Evolutionary conservation across 2,329 filamentous ascomycete species (phyloP).

Genomic region (Botrytis cinerea): DNA sequence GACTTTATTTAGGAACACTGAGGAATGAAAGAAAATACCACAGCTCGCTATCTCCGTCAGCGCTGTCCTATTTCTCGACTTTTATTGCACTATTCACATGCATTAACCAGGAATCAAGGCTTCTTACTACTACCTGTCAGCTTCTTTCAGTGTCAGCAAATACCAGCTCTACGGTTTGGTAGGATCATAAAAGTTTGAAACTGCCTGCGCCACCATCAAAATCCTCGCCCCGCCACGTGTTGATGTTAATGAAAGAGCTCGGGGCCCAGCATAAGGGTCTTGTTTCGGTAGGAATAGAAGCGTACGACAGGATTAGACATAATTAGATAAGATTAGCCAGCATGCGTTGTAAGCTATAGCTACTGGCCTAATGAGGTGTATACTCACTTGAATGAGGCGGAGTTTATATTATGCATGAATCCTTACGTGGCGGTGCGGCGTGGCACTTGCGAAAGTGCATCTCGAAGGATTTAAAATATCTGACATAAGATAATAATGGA

Average conservation of each 20-base stretch:
- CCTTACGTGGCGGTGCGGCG: constrained; percentile 22
- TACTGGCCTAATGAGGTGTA: background rate
- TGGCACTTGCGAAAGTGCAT: constrained; percentile 4
- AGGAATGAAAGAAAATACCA: background rate
- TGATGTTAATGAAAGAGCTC: constrained; percentile 14
- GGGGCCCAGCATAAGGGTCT: background rate
- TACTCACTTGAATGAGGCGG: constrained; percentile 2
- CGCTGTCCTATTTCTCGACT: background rate
- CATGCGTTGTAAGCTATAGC: background rate
- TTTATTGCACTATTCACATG: background rate
- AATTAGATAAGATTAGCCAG: constrained; percentile 10
- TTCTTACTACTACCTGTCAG: background rate
- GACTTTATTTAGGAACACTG: background rate
- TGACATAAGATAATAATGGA: background rate
- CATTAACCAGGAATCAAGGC: background rate
- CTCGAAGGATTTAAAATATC: background rate
- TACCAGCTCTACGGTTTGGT: constrained; percentile 12
- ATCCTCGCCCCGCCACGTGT: constrained; percentile 16
- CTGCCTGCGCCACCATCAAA: constrained; percentile 19
- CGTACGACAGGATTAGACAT: background rate
- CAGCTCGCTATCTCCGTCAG: background rate
- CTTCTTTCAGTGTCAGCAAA: background rate
- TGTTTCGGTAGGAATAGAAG: constrained; percentile 11
- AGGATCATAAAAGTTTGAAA: constrained; percentile 12
- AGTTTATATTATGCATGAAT: constrained; percentile 18